Percentiles rank a stretch among this genome's conserved stretches.
These are phyloP conservation scores for Monarda citriodora DNA, from an alignment of 305 asterid species.

Conservation along the genomic window DNA sequence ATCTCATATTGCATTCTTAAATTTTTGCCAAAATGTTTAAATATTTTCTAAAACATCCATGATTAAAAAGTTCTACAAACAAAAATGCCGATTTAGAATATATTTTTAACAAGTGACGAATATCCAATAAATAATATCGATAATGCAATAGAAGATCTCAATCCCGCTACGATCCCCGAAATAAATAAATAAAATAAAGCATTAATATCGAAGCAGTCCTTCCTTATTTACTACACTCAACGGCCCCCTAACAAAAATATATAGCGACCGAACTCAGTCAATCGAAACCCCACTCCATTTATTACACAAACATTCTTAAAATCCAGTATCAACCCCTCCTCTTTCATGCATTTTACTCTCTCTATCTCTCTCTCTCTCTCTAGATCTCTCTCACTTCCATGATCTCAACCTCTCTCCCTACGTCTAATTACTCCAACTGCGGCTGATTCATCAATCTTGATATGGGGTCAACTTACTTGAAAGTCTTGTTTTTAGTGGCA, in stretches of 20 bases:
- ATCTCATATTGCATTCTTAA: too few species aligned
- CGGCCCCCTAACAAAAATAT: constrained; percentile 17
- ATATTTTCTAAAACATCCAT: too few species aligned
- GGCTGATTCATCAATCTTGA: too few species aligned
- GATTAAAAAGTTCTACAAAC: too few species aligned
- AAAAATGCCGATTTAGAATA: too few species aligned
- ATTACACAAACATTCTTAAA: constrained; percentile 11
- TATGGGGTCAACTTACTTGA: constrained; percentile 18
- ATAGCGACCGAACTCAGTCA: neutral
- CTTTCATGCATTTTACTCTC: constrained; percentile 9
- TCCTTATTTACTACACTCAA: constrained; percentile 22
- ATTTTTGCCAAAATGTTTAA: too few species aligned
- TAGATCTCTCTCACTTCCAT: neutral
- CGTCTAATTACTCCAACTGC: too few species aligned
- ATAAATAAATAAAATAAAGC: too few species aligned
- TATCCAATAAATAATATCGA: too few species aligned
- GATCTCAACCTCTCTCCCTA: neutral
- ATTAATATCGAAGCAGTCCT: neutral
- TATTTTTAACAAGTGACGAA: too few species aligned
- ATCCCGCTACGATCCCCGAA: too few species aligned
- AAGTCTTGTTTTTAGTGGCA: constrained; percentile 8
- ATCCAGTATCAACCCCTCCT: neutral
- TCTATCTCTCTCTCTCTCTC: neutral
- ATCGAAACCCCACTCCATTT: constrained; percentile 5
- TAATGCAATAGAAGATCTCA: too few species aligned